Percentiles rank a stretch among this genome's conserved stretches.
These are phyloP conservation scores for Leccinum fallax DNA, from an alignment of 1,284 basidiomycete species.

Conservation along the genomic window DNA sequence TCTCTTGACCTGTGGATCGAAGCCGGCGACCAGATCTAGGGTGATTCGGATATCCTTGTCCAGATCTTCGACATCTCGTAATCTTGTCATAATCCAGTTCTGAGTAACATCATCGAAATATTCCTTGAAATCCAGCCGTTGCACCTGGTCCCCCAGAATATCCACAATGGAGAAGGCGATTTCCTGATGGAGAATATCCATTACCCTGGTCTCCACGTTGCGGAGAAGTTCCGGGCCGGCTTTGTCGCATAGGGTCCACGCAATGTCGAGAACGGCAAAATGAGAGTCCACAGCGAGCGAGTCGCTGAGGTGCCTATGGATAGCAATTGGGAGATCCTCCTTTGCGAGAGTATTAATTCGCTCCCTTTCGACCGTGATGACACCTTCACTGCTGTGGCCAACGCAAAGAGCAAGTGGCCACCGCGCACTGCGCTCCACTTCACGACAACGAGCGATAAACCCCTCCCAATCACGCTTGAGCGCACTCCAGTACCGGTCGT, in stretches of 20 bases:
- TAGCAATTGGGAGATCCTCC: conserved; percentile 67
- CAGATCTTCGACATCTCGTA: conserved; percentile 58
- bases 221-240: conserved; percentile 58
- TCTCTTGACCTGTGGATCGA: conserved; percentile 69
- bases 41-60: conserved; percentile 55
- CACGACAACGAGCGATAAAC: conserved; percentile 85
- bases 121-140: conserved; percentile 52
- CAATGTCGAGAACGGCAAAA: conserved; percentile 55
- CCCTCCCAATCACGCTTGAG: conserved; percentile 93
- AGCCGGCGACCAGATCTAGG: conserved; percentile 68
- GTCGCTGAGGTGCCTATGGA: conserved; percentile 50
- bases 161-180: conserved; percentile 73
- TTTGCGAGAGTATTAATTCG: conserved; percentile 64
- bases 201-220: conserved; percentile 56
- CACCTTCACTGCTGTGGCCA: conserved; percentile 48
- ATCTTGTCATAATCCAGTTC: conserved; percentile 59
- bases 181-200: conserved; percentile 72
- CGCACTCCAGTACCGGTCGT: conserved; percentile 80
- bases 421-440: conserved; percentile 82
- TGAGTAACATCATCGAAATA: conserved; percentile 58
- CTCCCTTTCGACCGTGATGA: conserved; percentile 78
- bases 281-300: conserved; percentile 48
- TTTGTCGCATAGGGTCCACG: conserved; percentile 61
- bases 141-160: conserved; percentile 67
- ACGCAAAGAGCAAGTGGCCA: conserved; percentile 77